Evolutionary conservation across 75 land plant genomes (phyloP).

Genomic region (Picea glauca): DNA sequence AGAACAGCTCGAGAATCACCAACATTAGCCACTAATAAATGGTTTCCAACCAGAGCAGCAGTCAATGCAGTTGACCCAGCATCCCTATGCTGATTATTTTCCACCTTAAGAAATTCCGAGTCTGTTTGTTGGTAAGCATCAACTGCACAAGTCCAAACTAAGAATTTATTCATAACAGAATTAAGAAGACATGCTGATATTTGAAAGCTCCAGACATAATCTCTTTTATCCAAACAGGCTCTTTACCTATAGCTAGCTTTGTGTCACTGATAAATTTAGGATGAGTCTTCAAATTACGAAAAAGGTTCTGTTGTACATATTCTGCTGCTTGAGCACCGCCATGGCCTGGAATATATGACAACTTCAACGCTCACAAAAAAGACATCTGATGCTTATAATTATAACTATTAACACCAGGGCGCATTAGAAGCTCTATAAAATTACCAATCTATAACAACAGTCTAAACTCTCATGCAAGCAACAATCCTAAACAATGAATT

Average conservation of each 20-base stretch:
- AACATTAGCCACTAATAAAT: conserved; percentile 89
- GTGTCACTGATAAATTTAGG: conserved; percentile 79
- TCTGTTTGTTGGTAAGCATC: conserved; percentile 91
- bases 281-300: conserved; percentile 67
- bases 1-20: conserved; percentile 94
- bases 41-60: conserved; percentile 86
- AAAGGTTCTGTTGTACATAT: conserved; percentile 77
- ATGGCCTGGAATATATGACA: conserved; percentile 50
- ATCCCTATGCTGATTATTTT: conserved; percentile 76
- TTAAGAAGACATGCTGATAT: not conserved
- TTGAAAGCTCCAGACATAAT: not conserved
- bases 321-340: conserved; percentile 89
- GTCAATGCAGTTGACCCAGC: conserved; percentile 99
- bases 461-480: not conserved
- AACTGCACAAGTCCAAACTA: conserved; percentile 33
- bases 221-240: not conserved
- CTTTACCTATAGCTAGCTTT: conserved; percentile 72
- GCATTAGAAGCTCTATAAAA: not conserved
- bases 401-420: not conserved
- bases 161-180: not conserved
- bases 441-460: not conserved
- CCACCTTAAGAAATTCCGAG: conserved; percentile 76
- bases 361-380: not conserved
- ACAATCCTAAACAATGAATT: not conserved
- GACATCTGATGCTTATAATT: not conserved